These are phyloP conservation scores for Trametes villosa DNA, from an alignment of 768 basidiomycete genomes.

Conservation along the genomic window DNA sequence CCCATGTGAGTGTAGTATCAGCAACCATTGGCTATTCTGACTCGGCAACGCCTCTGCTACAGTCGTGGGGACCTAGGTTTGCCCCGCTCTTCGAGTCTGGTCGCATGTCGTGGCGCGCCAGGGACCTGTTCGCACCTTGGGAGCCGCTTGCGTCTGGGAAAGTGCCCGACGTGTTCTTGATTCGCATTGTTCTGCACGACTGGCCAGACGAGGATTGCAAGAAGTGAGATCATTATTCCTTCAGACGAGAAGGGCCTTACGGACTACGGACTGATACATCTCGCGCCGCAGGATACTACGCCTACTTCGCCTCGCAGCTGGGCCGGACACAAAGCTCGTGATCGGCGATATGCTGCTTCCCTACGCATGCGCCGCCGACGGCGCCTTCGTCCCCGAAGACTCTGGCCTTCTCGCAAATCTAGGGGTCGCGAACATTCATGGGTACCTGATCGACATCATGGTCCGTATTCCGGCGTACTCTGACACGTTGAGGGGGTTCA, in stretches of 20 bases:
- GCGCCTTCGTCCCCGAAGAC: constrained; percentile 5
- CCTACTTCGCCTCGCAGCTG: constrained; percentile 13
- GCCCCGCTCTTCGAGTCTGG: constrained; percentile 17
- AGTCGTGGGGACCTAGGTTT: constrained; percentile 16
- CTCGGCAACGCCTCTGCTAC: constrained; percentile 4
- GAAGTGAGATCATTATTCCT: background rate
- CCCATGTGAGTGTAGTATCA: background rate
- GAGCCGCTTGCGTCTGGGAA: constrained; percentile 40
- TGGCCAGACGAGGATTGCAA: constrained; percentile 18
- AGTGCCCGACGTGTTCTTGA: constrained; percentile 17
- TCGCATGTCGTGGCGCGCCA: constrained; percentile 17
- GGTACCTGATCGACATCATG: constrained; percentile 15
- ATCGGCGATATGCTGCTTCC: constrained; percentile 21
- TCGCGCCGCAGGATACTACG: constrained; percentile 20
- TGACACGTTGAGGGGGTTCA: constrained; percentile 38
- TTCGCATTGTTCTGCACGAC: constrained; percentile 19
- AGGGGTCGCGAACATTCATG: constrained; percentile 6
- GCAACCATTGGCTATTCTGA: constrained; percentile 20
- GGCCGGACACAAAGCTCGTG: constrained; percentile 18
- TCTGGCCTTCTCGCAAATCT: constrained; percentile 19
- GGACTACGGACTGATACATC: constrained; percentile 57
- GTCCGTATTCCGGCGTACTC: background rate
- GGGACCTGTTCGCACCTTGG: constrained; percentile 16
- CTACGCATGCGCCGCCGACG: constrained; percentile 9
- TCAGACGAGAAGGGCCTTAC: constrained; percentile 7